These are phyloP conservation scores for Hypoxylon crocopeplum DNA, from an alignment of 495 filamentous ascomycete species.

Conservation along the genomic window DNA sequence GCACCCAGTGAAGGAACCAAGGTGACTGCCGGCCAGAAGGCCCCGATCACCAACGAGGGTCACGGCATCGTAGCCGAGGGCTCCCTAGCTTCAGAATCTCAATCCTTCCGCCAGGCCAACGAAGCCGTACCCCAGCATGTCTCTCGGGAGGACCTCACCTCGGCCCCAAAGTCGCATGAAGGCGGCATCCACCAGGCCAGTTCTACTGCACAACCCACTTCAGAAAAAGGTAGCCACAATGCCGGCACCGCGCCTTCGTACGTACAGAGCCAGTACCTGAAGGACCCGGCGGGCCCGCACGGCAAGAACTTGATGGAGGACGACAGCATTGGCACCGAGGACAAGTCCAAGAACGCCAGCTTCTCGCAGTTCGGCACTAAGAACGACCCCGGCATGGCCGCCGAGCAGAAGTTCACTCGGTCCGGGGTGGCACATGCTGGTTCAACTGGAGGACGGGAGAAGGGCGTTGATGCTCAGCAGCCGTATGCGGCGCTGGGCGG, in stretches of 20 bases:
- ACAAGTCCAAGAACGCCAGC: conserved; percentile 36
- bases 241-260: conserved; percentile 42
- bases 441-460: conserved; percentile 20
- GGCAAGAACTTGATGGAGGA: conserved; percentile 52
- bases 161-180: conserved; percentile 7
- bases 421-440: neutral
- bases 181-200: conserved; percentile 11
- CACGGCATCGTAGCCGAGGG: conserved; percentile 38
- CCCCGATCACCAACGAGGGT: conserved; percentile 41
- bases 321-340: conserved; percentile 39
- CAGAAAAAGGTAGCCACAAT: conserved; percentile 5
- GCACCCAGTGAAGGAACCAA: conserved; percentile 40
- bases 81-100: conserved; percentile 51
- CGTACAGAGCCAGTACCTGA: conserved; percentile 30
- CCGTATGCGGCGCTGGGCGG: conserved; percentile 32
- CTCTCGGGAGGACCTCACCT: conserved; percentile 12
- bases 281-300: conserved; percentile 39
- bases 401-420: conserved; percentile 28
- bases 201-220: neutral
- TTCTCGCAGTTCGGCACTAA: conserved; percentile 49
- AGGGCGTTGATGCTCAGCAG: conserved; percentile 23
- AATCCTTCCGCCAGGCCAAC: conserved; percentile 32
- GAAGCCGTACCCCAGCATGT: conserved; percentile 10
- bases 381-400: conserved; percentile 44
- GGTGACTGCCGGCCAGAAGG: conserved; percentile 36